Conservation (phyloP, 1,284 basidiomycete genomes). For the Xerocomus amazonicus region DNA sequence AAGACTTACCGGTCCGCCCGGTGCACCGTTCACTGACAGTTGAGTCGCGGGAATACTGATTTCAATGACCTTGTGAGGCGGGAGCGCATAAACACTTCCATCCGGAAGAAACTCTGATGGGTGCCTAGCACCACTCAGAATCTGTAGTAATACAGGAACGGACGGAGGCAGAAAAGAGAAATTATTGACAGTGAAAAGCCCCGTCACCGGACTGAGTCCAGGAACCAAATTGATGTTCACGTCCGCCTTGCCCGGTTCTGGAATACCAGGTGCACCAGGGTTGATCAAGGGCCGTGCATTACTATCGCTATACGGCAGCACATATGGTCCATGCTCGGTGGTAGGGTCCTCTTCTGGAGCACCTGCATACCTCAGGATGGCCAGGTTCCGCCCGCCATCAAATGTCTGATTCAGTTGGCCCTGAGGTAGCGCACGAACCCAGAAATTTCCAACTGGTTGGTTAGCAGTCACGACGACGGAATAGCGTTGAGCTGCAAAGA, state of each 20-base stretch:
- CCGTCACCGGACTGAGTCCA: conserved; percentile 7
- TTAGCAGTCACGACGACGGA: conserved; percentile 33
- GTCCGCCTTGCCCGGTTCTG: conserved; percentile 38
- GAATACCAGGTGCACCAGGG: conserved; percentile 38
- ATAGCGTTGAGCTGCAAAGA: conserved; percentile 39
- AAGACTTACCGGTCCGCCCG: conserved; percentile 34
- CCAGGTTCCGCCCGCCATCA: conserved; percentile 42
- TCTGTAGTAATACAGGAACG: conserved; percentile 38
- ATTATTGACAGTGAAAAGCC: conserved; percentile 26
- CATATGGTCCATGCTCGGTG: conserved; percentile 29
- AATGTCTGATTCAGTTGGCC: conserved; percentile 26
- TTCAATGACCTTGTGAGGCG: conserved; percentile 35
- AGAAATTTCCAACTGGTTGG: conserved; percentile 38
- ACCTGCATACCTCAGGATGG: conserved; percentile 50
- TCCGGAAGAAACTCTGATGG: conserved; percentile 38
- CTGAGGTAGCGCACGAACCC: conserved; percentile 35
- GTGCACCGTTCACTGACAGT: conserved; percentile 11
- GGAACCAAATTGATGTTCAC: conserved; percentile 37
- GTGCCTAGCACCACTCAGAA: conserved; percentile 39
- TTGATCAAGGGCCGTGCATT: conserved; percentile 33
- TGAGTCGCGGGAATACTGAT: conserved; percentile 28
- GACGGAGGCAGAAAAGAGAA: conserved; percentile 25
- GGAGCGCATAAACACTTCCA: conserved; percentile 36
- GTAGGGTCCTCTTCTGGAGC: conserved; percentile 42
- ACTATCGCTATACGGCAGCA: conserved; percentile 36